These are phyloP conservation scores for Paraglomus brasilianum DNA, from an alignment of 192 early-diverging fungal genomes.

Conservation along the genomic window DNA sequence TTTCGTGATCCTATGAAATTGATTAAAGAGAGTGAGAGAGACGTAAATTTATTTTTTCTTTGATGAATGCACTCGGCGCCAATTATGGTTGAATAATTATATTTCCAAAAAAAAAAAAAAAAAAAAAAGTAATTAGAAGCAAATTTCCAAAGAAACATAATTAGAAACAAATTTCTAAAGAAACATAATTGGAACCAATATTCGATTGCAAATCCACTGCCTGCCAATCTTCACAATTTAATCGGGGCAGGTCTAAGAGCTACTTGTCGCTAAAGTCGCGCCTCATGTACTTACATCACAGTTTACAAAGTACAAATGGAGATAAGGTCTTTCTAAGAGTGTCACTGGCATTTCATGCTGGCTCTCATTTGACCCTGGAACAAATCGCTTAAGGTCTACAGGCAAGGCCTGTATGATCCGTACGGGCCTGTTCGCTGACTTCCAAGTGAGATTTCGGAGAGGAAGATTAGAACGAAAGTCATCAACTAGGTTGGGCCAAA, in stretches of 20 bases:
- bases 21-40: neutral
- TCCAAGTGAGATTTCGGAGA: slow-evolving; percentile 78
- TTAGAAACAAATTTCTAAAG: neutral
- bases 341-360: slow-evolving; percentile 39
- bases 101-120: too few species aligned
- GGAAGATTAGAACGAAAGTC: slow-evolving; percentile 73
- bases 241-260: too few species aligned
- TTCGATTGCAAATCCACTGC: too few species aligned
- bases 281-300: slow-evolving; percentile 58
- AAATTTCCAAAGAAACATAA: neutral
- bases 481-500: slow-evolving; percentile 64
- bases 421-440: slow-evolving; percentile 60
- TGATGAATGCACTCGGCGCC: neutral
- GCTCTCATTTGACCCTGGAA: slow-evolving; percentile 40
- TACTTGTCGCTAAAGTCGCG: too few species aligned
- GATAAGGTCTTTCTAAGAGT: slow-evolving; percentile 57
- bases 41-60: neutral
- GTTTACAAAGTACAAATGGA: slow-evolving; percentile 79
- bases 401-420: slow-evolving; percentile 61
- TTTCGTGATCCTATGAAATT: slow-evolving; percentile 67
- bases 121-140: neutral
- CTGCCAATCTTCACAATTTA: too few species aligned
- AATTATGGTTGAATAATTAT: neutral
- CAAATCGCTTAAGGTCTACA: slow-evolving; percentile 56
- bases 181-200: too few species aligned